These are phyloP conservation scores for Avena sativa DNA, from an alignment of 176 grass and related monocot genomes.

Conservation along the genomic window DNA sequence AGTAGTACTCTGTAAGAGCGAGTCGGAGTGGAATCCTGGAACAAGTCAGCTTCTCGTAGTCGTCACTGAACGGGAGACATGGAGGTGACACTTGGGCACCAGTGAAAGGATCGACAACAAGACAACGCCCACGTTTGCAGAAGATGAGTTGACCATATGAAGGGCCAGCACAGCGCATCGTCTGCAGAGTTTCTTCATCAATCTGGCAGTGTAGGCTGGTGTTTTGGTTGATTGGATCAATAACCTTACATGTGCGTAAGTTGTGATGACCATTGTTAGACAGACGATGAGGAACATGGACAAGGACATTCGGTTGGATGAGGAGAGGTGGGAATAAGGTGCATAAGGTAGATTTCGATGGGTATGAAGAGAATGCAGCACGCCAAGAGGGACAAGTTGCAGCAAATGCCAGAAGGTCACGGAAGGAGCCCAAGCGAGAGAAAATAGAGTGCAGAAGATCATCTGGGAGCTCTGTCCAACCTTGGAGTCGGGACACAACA, in stretches of 20 bases:
- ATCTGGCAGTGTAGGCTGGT: not conserved
- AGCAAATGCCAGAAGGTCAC: slow-evolving; percentile 44
- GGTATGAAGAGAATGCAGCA: slow-evolving; percentile 24
- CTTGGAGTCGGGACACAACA: not conserved
- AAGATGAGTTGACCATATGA: slow-evolving; percentile 58
- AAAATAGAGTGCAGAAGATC: not conserved
- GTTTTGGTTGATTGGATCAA: slow-evolving; percentile 23
- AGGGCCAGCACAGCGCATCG: slow-evolving; percentile 38
- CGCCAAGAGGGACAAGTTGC: slow-evolving; percentile 52
- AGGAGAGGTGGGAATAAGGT: slow-evolving; percentile 43
- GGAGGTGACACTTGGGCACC: slow-evolving; percentile 43
- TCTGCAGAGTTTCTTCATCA: slow-evolving; percentile 23
- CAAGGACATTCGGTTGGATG: slow-evolving; percentile 21
- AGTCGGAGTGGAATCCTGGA: too few relatives aligned
- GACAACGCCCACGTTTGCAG: not conserved
- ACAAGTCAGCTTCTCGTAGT: not conserved
- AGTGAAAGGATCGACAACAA: slow-evolving; percentile 59
- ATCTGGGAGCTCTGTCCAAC: not conserved
- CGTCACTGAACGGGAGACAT: not conserved
- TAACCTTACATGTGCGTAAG: slow-evolving; percentile 22
- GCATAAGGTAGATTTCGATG: slow-evolving; percentile 10
- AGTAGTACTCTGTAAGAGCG: not conserved
- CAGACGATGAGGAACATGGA: not conserved
- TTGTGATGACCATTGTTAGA: not conserved
- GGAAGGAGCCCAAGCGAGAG: not conserved